These are phyloP conservation scores for Solanum paucissectum DNA, from an alignment of 257 asterid species.

Conservation along the genomic window DNA sequence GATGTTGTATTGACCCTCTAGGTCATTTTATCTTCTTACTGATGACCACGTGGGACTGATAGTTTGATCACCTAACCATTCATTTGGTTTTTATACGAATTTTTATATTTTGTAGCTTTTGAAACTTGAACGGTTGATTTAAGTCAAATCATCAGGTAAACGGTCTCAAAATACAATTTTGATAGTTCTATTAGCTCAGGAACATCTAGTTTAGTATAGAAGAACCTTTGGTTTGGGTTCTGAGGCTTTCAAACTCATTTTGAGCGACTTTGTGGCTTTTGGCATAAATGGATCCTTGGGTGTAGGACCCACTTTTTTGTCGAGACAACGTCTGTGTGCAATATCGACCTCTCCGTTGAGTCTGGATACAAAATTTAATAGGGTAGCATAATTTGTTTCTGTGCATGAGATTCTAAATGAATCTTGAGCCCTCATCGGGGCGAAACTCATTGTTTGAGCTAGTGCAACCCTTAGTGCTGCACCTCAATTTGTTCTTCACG, in stretches of 20 bases:
- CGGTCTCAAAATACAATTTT: background rate
- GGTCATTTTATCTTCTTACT: background rate
- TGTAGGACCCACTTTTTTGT: background rate
- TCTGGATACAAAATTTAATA: background rate
- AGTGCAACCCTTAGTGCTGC: background rate
- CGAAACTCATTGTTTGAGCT: background rate
- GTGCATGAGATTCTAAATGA: background rate
- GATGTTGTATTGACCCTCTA: background rate
- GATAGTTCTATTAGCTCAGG: background rate
- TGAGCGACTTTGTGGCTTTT: background rate
- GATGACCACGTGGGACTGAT: background rate
- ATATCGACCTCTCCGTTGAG: background rate
- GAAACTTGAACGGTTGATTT: background rate
- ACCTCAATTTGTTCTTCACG: background rate
- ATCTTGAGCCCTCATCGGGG: background rate
- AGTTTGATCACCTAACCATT: background rate
- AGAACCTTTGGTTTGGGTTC: background rate
- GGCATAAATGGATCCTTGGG: background rate
- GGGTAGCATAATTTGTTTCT: background rate
- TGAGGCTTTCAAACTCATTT: background rate
- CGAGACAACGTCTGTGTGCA: fast-evolving
- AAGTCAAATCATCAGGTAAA: background rate
- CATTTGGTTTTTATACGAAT: too few relatives aligned
- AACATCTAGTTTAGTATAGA: background rate
- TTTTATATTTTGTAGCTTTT: too few relatives aligned